These are phyloP conservation scores for Tubosaeta sp. DNA, from an alignment of 768 basidiomycete species.

Conservation along the genomic window DNA sequence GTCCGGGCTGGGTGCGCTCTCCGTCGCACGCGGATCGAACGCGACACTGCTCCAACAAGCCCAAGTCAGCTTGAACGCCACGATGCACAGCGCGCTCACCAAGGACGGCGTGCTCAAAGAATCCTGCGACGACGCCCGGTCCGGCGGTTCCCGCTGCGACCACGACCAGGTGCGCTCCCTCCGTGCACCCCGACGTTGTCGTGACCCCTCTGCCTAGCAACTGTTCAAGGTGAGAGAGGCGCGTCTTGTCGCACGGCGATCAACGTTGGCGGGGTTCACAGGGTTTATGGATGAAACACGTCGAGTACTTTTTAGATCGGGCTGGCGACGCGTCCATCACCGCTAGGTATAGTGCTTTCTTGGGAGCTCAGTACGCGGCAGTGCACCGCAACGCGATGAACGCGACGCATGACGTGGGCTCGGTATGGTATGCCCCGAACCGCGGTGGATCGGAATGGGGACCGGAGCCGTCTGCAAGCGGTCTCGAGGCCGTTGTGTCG, in stretches of 20 bases:
- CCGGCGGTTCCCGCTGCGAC: conserved; percentile 40
- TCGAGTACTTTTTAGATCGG: conserved; percentile 46
- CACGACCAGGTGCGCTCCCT: conserved; percentile 36
- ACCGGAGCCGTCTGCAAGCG: conserved; percentile 27
- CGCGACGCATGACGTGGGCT: conserved; percentile 38
- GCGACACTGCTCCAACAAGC: conserved; percentile 40
- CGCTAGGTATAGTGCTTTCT: conserved; percentile 37
- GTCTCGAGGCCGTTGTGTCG: conserved; percentile 28
- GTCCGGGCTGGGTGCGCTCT: conserved; percentile 47
- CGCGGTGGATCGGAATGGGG: conserved; percentile 28
- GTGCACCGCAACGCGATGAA: conserved; percentile 37
- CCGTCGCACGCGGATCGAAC: conserved; percentile 34
- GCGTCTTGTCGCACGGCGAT: not conserved
- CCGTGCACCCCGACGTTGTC: not conserved
- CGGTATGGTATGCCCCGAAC: conserved; percentile 29
- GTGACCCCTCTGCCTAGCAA: conserved; percentile 8
- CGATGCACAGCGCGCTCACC: conserved; percentile 37
- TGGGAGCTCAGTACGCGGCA: conserved; percentile 37
- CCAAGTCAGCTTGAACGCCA: conserved; percentile 51
- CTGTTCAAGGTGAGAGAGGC: conserved; percentile 28
- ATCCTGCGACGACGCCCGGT: conserved; percentile 45
- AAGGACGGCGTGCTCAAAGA: conserved; percentile 43
- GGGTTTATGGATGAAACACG: conserved; percentile 52
- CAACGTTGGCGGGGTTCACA: not conserved
- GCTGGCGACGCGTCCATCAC: conserved; percentile 40